Conservation (phyloP, 2,329 filamentous ascomycete species). For the Thyridium curvatum region DNA sequence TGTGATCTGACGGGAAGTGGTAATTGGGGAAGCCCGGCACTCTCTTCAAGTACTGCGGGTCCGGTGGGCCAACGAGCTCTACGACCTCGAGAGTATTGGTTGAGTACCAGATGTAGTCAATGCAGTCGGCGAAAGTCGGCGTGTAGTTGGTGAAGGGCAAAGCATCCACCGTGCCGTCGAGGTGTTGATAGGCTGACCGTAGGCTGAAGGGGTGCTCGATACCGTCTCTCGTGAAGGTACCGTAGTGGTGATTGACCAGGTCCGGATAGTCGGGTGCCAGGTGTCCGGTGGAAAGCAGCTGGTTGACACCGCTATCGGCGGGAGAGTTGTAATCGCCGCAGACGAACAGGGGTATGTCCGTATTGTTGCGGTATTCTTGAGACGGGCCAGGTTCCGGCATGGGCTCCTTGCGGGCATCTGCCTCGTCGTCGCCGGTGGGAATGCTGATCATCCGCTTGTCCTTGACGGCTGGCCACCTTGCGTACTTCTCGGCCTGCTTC, state of each 20-base stretch:
- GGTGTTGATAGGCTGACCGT: slow-evolving; percentile 79
- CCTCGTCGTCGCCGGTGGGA: slow-evolving; percentile 32
- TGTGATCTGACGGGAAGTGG: slow-evolving; percentile 90
- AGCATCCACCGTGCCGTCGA: slow-evolving; percentile 77
- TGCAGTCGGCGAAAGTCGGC: slow-evolving; percentile 82
- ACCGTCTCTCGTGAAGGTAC: slow-evolving; percentile 85
- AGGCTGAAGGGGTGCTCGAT: slow-evolving; percentile 93
- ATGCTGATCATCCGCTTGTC: slow-evolving; percentile 64
- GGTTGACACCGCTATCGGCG: slow-evolving; percentile 81
- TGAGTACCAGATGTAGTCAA: slow-evolving; percentile 98
- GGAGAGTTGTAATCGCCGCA: slow-evolving; percentile 97
- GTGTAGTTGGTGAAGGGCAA: slow-evolving; percentile 96
- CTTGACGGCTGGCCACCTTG: slow-evolving; percentile 70
- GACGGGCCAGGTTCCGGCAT: slow-evolving; percentile 68
- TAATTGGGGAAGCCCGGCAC: slow-evolving; percentile 91
- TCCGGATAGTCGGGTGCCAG: slow-evolving; percentile 76
- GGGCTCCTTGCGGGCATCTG: slow-evolving; percentile 44
- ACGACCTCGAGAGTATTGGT: slow-evolving; percentile 83
- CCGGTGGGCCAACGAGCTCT: slow-evolving; percentile 78
- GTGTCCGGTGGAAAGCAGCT: slow-evolving; percentile 75
- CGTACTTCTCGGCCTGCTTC: slow-evolving; percentile 79
- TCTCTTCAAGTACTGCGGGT: slow-evolving; percentile 75
- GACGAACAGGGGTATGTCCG: slow-evolving; percentile 83
- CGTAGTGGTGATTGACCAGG: slow-evolving; percentile 76
- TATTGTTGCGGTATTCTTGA: slow-evolving; percentile 77